phyloP scores from a whole-genome alignment of 768 basidiomycete genomes.

The Hysterangium stoloniferum region DNA sequence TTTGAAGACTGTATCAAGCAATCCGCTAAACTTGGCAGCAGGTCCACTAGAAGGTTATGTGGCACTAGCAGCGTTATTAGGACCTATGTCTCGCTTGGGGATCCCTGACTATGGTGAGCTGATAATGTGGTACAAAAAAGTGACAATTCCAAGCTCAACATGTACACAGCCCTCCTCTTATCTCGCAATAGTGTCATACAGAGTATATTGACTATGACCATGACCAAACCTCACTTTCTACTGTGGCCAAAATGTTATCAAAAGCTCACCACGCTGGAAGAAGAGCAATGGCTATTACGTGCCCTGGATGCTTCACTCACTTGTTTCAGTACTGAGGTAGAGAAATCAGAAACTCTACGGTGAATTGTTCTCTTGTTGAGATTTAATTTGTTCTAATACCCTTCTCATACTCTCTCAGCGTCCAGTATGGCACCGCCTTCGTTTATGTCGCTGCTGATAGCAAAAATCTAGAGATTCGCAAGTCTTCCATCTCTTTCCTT shows the following conservation, averaged over 20 bases:
- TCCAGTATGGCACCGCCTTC: constrained; percentile 56
- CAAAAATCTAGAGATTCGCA: constrained; percentile 44
- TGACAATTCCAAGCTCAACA: background rate
- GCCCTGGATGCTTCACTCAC: constrained; percentile 45
- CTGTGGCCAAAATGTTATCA: constrained; percentile 84
- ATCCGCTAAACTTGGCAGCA: constrained; percentile 48
- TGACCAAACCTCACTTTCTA: constrained; percentile 76
- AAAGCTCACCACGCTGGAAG: constrained; percentile 51
- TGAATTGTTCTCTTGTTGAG: constrained; percentile 22
- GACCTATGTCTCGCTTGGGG: constrained; percentile 43
- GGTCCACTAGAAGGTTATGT: constrained; percentile 85
- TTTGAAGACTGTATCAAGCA: constrained; percentile 56
- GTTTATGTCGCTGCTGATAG: constrained; percentile 63
- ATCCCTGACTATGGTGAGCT: background rate
- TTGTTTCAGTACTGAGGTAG: constrained; percentile 42
- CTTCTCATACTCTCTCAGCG: constrained; percentile 29
- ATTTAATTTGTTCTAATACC: constrained; percentile 4
- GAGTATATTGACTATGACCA: constrained; percentile 23
- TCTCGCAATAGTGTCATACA: constrained; percentile 1
- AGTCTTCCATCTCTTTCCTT: constrained; percentile 37
- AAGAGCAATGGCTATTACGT: constrained; percentile 71
- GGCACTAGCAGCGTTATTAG: constrained; percentile 58
- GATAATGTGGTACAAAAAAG: background rate
- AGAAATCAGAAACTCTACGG: constrained; percentile 50
- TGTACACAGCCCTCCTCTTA: background rate